A percentile compares a stretch with the other conserved stretches of the same genome.
These are phyloP conservation scores for Candida adriatica DNA, from an alignment of 805 yeast species.

Conservation along the genomic window DNA sequence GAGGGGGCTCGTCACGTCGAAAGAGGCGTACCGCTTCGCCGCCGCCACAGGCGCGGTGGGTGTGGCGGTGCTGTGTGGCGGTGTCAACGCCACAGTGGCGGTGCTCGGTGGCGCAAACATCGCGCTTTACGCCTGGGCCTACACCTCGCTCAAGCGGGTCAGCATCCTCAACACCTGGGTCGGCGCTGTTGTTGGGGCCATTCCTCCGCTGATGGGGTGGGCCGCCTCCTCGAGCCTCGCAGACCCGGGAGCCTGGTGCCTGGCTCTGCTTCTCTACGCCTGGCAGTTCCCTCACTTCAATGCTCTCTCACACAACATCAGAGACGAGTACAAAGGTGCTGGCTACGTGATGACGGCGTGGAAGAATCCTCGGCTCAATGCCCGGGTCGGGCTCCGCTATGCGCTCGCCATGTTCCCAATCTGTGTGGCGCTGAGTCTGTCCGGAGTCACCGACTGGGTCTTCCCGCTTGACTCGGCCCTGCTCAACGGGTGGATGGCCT, in stretches of 20 bases:
- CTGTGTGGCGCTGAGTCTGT: constrained; percentile 76
- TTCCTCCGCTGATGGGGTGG: constrained; percentile 99
- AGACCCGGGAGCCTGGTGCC: constrained; percentile 93
- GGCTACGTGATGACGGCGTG: constrained; percentile 98
- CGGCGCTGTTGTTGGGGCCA: constrained; percentile 97
- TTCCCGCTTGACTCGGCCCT: constrained; percentile 78
- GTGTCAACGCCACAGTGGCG: constrained; percentile 86
- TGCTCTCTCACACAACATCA: constrained; percentile 80
- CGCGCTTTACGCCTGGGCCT: constrained; percentile 78
- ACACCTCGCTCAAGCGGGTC: constrained; percentile 82
- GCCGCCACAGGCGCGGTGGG: constrained; percentile 68
- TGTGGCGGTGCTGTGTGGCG: constrained; percentile 55
- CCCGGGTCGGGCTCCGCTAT: constrained; percentile 87
- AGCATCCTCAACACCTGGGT: constrained; percentile 94
- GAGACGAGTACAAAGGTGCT: constrained; percentile 82
- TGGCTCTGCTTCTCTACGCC: constrained; percentile 84
- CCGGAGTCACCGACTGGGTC: constrained; percentile 72
- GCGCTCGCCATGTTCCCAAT: constrained; percentile 91
- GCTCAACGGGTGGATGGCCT: constrained; percentile 81
- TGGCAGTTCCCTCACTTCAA: constrained; percentile 99
- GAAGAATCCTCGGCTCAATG: constrained; percentile 85
- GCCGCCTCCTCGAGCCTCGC: constrained; percentile 76
- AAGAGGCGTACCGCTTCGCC: constrained; percentile 79
- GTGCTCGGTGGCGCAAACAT: constrained; percentile 75
- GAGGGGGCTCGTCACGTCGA: constrained; percentile 65